Evolutionary conservation across 371 early-diverging fungal species (phyloP), one percentile per base, ranked within the genome.

Genomic region (Mucor saturninus): DNA sequence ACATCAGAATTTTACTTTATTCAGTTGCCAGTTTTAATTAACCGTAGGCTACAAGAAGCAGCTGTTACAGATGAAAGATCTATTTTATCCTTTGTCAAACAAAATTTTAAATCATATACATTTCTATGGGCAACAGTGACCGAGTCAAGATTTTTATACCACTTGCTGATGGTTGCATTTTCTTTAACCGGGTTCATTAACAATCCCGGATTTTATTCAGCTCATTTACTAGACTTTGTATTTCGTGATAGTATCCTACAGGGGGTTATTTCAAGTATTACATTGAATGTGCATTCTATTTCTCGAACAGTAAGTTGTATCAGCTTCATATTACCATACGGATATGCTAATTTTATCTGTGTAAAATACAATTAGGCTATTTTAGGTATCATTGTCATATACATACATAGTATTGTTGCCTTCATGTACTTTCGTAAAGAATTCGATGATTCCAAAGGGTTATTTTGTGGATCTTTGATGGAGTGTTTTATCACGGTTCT

Each of bases 221-320:
- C 80, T 13, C 86, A 86, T 60, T 53, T 86, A 35, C 51, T 86
- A n/a, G 86, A 86, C 52, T 83, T 83, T 66, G 71, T 83, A n/a
- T 86, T 79, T 65, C 68, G 86, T 13, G 86, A 86, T 64, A 77
- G 78, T 32, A 77, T 83, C 10, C 56, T 86, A 31, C 86, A 86
- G 54, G 86, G 84, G n/a, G 86, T 86, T 55, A 84, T 86, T 60
- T 69, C 80, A 2, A 81, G 81, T 56, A 79, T 86, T 13, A 83
- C 86, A 3, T 45, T 86, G 50, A 86, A 86, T 57, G 72, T 79
- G 32, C 77, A 68, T 51, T 83, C 86, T 1, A 74, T 86, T 15
- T 72, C 83, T 21, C 68, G 79, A 55, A 86, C 86, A 13, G 77
- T 72, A 72, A 58, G 64, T 39, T 3, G 4, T 29, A 4, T 30